A percentile compares a stretch with the other conserved stretches of the same genome.
phyloP scores from a whole-genome alignment of 192 early-diverging fungal genomes.

The Podila horticola region DNA sequence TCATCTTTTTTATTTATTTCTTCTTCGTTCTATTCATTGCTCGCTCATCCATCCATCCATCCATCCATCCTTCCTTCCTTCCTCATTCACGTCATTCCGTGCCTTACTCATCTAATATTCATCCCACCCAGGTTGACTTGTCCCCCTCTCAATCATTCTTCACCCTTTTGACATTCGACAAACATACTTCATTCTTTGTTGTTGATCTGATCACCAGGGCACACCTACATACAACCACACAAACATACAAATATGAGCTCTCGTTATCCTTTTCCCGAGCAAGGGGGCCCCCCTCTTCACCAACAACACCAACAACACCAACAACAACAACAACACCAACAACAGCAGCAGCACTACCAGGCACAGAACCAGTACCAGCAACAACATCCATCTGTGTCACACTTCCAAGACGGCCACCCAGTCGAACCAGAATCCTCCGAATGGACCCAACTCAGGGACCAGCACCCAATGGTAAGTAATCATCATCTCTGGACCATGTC shows the following conservation, averaged over 20 bases:
- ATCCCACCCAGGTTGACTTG: no score
- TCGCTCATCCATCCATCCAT: not conserved
- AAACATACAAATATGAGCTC: not conserved
- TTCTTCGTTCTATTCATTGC: not conserved
- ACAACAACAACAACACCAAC: not conserved
- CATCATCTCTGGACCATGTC: not conserved
- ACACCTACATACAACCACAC: not conserved
- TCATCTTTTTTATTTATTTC: not conserved
- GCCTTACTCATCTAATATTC: not conserved
- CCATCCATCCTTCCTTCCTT: not conserved
- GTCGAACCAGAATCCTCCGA: slow-evolving; percentile 17
- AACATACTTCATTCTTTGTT: no score
- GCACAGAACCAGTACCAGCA: not conserved
- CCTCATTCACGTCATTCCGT: not conserved
- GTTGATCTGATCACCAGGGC: not conserved
- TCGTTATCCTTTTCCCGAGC: slow-evolving; percentile 10
- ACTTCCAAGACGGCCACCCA: slow-evolving; percentile 34
- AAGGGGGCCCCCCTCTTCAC: not conserved
- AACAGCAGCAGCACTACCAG: not conserved
- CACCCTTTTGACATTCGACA: not conserved
- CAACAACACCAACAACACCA: not conserved
- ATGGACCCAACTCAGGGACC: slow-evolving; percentile 22
- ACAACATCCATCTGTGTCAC: not conserved
- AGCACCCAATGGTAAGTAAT: slow-evolving; percentile 21
- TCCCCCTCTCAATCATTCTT: not conserved